Conservation (phyloP, 805 yeast species). For the Hanseniaspora thailandica region DNA sequence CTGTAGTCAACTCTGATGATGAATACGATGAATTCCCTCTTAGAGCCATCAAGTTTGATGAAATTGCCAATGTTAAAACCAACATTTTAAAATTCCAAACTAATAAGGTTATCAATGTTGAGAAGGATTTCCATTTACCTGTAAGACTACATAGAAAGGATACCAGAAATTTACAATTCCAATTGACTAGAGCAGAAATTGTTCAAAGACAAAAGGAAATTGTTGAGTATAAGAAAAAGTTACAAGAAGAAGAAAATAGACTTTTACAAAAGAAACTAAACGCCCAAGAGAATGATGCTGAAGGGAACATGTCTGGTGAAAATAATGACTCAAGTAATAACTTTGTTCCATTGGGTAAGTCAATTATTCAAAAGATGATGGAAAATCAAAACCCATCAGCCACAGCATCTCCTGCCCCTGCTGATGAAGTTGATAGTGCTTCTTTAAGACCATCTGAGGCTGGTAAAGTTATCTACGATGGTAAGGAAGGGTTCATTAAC, state of each 20-base stretch:
- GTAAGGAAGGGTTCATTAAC: constrained; percentile 32
- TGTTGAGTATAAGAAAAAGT: constrained; percentile 28
- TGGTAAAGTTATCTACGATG: constrained; percentile 33
- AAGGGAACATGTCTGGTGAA: constrained; percentile 6
- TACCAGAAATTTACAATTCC: constrained; percentile 81
- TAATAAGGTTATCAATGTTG: constrained; percentile 59
- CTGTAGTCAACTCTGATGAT: not conserved
- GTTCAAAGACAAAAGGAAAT: constrained; percentile 48
- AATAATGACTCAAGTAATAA: not conserved
- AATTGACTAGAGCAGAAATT: constrained; percentile 64
- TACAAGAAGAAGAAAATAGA: constrained; percentile 30
- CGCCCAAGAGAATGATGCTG: constrained; percentile 18
- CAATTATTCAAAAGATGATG: constrained; percentile 13
- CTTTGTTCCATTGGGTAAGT: not conserved
- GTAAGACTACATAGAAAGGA: constrained; percentile 85
- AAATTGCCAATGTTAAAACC: constrained; percentile 57
- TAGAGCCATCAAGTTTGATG: constrained; percentile 61
- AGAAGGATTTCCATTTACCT: constrained; percentile 62
- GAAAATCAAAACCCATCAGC: constrained; percentile 10
- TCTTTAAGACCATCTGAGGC: constrained; percentile 26
- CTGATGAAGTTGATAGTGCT: constrained; percentile 25
- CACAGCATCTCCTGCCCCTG: not conserved
- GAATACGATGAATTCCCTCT: constrained; percentile 31
- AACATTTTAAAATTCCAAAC: constrained; percentile 76
- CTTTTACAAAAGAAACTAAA: constrained; percentile 17